Conservation (phyloP, 2,329 filamentous ascomycete species). For the Phialophora chinensis region DNA sequence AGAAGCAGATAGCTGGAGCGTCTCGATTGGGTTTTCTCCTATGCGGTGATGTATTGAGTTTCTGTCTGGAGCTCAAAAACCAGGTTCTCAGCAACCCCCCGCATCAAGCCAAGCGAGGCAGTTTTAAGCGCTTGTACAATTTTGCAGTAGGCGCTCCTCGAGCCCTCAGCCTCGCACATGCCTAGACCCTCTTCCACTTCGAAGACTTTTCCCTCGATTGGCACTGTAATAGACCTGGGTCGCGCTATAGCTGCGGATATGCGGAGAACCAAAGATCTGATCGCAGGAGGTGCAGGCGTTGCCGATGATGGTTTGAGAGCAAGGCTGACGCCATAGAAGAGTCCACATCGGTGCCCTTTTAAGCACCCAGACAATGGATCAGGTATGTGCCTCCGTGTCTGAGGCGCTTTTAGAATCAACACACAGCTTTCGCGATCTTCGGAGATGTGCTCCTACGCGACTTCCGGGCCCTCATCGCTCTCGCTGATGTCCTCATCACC, state of each 20-base stretch:
- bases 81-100: slow-evolving; percentile 8
- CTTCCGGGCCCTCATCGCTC: slow-evolving; percentile 77
- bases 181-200: background rate
- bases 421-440: background rate
- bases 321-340: background rate
- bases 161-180: background rate
- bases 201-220: background rate
- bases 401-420: background rate
- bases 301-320: background rate
- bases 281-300: background rate
- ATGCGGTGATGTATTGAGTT: slow-evolving; percentile 3
- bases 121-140: background rate
- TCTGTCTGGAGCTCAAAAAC: slow-evolving; percentile 4
- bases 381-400: background rate
- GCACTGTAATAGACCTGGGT: background rate
- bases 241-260: background rate
- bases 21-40: background rate
- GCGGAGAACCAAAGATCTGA: background rate
- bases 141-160: background rate
- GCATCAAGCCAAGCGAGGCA: slow-evolving; percentile 1
- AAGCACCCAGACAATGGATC: background rate
- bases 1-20: background rate
- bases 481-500: slow-evolving; percentile 96
- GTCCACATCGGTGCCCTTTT: background rate
- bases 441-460: slow-evolving; percentile 32